Percentiles rank a stretch among this genome's conserved stretches.
Conservation (phyloP, 2,329 filamentous ascomycete species). For the Stachybotrys echinatus region DNA sequence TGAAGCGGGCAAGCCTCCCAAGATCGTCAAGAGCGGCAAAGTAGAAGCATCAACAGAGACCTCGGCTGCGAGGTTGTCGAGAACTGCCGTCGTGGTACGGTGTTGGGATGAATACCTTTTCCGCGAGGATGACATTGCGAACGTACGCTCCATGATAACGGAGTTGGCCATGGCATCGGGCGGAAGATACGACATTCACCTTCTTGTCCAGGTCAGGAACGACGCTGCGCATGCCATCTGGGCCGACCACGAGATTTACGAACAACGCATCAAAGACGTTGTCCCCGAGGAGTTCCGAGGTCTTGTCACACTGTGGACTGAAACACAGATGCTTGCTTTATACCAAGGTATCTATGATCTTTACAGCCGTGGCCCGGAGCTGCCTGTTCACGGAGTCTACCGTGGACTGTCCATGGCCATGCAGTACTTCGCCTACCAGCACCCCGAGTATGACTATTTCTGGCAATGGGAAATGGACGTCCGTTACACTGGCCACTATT, state of each 20-base stretch:
- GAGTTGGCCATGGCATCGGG: conserved; percentile 78
- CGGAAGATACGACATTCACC: conserved; percentile 80
- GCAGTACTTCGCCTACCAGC: conserved; percentile 84
- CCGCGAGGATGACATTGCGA: conserved; percentile 74
- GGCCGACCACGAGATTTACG: conserved; percentile 67
- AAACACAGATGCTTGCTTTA: conserved; percentile 84
- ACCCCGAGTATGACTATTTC: conserved; percentile 85
- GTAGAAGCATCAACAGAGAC: conserved; percentile 3
- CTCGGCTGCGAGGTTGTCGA: conserved; percentile 18
- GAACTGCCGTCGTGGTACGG: conserved; percentile 73
- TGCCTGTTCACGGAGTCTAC: conserved; percentile 88
- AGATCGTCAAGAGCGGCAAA: conserved; percentile 3
- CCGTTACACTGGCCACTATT: conserved; percentile 84
- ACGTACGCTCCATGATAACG: conserved; percentile 76
- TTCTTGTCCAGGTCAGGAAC: conserved; percentile 78
- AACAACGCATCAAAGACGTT: conserved; percentile 59
- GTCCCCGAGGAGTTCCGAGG: conserved; percentile 82
- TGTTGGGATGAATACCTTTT: conserved; percentile 79
- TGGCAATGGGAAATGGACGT: conserved; percentile 98
- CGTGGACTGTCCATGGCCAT: conserved; percentile 90
- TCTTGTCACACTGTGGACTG: conserved; percentile 88
- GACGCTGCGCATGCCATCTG: conserved; percentile 72
- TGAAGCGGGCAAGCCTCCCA: background rate
- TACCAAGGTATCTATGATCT: conserved; percentile 85
- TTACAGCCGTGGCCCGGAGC: conserved; percentile 56